Conservation (phyloP, 257 asterid species). For the Voacanga thouarsii region DNA sequence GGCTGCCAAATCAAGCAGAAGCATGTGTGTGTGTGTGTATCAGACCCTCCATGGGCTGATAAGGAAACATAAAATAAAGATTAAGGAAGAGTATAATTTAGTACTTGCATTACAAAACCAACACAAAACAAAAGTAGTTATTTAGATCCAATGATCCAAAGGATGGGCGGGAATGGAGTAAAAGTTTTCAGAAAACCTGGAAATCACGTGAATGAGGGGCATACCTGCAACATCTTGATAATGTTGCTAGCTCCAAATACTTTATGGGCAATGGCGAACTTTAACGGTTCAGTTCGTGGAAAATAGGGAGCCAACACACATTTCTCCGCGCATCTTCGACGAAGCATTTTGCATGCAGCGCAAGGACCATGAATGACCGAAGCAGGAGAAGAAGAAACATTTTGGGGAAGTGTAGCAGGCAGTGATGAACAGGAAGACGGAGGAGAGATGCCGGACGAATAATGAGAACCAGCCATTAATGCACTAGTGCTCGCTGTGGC, state of each 20-base stretch:
- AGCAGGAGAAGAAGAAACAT: conserved; percentile 1
- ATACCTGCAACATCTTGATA: conserved; percentile 37
- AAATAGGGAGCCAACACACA: conserved; percentile 42
- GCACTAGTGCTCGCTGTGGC: not conserved
- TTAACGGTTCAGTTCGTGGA: conserved; percentile 36
- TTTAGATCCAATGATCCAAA: no score
- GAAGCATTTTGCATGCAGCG: conserved; percentile 45
- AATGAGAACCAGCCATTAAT: not conserved
- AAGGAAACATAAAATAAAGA: no score
- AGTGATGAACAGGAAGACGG: not conserved
- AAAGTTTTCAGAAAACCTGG: not conserved
- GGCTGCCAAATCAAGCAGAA: no score
- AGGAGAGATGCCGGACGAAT: not conserved
- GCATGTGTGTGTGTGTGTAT: no score
- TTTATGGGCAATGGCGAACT: conserved; percentile 37
- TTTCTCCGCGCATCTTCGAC: conserved; percentile 36
- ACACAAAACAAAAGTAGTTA: no score
- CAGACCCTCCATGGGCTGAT: no score
- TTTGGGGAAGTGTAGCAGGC: no score
- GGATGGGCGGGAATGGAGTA: not conserved
- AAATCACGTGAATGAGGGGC: not conserved
- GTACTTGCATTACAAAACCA: no score
- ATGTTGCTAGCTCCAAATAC: conserved; percentile 45
- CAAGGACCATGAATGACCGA: conserved; percentile 27
- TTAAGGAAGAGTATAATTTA: no score